phyloP scores from a whole-genome alignment of 495 filamentous ascomycete genomes.

The Penicillium pancosmium region DNA sequence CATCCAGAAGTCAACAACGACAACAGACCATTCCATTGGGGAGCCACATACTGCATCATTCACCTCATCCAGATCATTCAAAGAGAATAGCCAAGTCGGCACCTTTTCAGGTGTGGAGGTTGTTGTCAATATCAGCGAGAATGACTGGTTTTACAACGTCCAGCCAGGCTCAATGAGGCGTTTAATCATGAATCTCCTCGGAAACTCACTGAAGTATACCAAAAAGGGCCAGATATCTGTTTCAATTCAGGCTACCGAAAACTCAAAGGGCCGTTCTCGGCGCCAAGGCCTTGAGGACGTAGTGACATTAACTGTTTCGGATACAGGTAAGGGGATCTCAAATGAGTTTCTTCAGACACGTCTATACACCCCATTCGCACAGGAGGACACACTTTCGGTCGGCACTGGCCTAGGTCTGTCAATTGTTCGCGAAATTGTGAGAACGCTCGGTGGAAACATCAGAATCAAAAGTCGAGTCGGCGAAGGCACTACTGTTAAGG shows the following conservation, averaged over 20 bases:
- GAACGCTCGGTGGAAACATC: too few relatives aligned
- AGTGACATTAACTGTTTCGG: constrained; percentile 41
- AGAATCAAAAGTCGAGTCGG: too few relatives aligned
- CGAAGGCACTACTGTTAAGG: too few relatives aligned
- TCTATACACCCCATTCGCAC: too few relatives aligned
- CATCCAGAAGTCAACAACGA: background rate
- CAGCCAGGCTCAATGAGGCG: constrained; percentile 66
- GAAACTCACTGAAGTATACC: constrained; percentile 76
- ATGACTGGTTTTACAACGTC: constrained; percentile 55
- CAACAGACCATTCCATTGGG: background rate
- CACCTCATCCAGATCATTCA: background rate
- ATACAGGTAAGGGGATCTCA: constrained; percentile 51
- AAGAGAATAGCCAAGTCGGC: background rate
- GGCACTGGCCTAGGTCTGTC: too few relatives aligned
- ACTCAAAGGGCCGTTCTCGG: constrained; percentile 12
- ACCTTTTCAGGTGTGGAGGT: constrained; percentile 38
- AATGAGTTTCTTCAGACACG: constrained; percentile 1
- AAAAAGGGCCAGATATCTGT: constrained; percentile 60
- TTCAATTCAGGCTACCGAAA: constrained; percentile 46
- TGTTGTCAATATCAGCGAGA: constrained; percentile 53
- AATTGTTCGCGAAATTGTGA: too few relatives aligned
- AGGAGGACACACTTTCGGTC: too few relatives aligned
- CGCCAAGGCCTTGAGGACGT: constrained; percentile 30
- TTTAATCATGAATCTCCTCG: constrained; percentile 72
- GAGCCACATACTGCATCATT: background rate